Evolutionary conservation across 148 eudicot genomes (phyloP), one percentile per base, ranked within the genome.

Genomic region (Linanthus parryae): DNA sequence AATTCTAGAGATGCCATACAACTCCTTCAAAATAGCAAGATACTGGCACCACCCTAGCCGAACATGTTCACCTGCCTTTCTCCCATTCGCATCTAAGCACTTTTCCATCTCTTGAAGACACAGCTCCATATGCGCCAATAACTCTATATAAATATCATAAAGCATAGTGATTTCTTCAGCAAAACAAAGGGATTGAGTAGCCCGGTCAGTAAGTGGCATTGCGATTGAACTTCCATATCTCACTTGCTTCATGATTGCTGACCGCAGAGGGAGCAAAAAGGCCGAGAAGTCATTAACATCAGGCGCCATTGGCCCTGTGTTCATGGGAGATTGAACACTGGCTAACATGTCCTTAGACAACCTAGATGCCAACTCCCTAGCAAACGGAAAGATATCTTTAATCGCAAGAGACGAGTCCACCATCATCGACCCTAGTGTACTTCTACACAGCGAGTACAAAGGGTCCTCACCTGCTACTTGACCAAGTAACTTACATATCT

Each of bases 241-340:
- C 36, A 49, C 43, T 21, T 40, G 38, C 14, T 35, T 55, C 57
- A 45, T 52, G 25, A 76, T 61, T 11, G 31, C 67, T 13, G n/a
- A 24, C 26, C 44, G 57, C 37, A 81, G 20, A 5, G 94, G 86
- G 24, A 46, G 46, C 64, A 81, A 39, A 62, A 91, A 86, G 0
- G 81, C 75, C 4, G 72, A 56, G 37, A 91, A 79, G 71, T 81
- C 95, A 30, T 39, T 28, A 12, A 86, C 89, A 61, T 83, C 94
- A 49, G 19, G 45, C 0, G 22, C 8, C 7, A 53, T 57, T 0
- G 73, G 76, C 56, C 71, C 78, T 0, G 3, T 11, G 3, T 9
- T 59, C 2, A 43, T 14, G n/a, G 23, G 43, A 0, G 76, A 45
- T 24, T 57, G 66, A 19, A 37, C 44, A 44, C 62, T 62, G 1